Conservation (phyloP, 306 rosid genomes). For the Geum urbanum region DNA sequence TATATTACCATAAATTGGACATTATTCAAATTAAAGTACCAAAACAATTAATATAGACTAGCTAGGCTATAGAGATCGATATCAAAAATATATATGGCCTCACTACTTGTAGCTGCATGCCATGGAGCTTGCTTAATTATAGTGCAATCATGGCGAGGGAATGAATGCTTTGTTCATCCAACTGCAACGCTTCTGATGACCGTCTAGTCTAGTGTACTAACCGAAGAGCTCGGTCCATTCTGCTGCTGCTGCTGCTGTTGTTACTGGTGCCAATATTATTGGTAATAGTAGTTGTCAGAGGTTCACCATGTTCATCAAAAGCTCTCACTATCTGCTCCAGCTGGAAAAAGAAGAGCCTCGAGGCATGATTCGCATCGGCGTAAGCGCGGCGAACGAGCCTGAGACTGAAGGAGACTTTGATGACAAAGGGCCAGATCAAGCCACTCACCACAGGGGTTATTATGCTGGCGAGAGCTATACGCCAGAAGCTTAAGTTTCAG, state of each 20-base stretch:
- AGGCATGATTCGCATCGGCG: slow-evolving; percentile 25
- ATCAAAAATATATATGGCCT: background rate
- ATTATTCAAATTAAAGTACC: too few relatives aligned
- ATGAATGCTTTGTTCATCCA: slow-evolving; percentile 23
- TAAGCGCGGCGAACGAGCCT: slow-evolving; percentile 22
- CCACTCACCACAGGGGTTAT: slow-evolving; percentile 27
- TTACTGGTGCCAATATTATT: background rate
- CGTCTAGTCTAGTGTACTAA: slow-evolving; percentile 17
- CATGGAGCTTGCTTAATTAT: slow-evolving; percentile 2
- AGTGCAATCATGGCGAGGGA: slow-evolving; percentile 39
- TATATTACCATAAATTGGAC: too few relatives aligned
- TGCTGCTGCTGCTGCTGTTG: background rate
- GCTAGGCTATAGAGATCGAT: background rate
- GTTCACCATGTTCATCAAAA: background rate
- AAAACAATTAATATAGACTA: too few relatives aligned
- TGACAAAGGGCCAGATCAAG: slow-evolving; percentile 19
- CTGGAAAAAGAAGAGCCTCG: slow-evolving; percentile 50
- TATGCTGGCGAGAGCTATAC: slow-evolving; percentile 17
- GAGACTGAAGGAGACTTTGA: slow-evolving; percentile 39
- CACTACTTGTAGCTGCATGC: background rate
- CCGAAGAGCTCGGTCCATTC: slow-evolving; percentile 43
- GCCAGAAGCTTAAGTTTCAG: slow-evolving; percentile 5
- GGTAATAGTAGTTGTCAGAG: background rate
- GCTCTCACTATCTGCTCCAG: slow-evolving; percentile 31
- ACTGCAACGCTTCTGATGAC: background rate